A percentile compares a stretch with the other conserved stretches of the same genome.
Evolutionary conservation across 2,329 filamentous ascomycete genomes (phyloP).

Genomic region (Stromatinia cepivora): DNA sequence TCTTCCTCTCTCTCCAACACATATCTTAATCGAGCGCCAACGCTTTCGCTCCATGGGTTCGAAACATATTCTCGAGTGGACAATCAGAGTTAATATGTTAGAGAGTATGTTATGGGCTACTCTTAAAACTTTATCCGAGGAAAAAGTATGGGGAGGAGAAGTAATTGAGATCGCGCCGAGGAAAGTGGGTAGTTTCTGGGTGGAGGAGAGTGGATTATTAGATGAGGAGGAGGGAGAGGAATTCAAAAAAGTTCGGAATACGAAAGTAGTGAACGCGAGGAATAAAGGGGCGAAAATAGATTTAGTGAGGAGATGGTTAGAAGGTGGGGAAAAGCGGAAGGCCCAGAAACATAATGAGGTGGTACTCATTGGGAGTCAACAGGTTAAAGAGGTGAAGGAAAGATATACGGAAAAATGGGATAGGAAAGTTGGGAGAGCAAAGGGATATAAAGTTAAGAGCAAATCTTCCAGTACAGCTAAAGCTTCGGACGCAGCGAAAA

Average conservation of each 20-base stretch:
- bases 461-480: not conserved
- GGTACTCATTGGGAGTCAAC: constrained; percentile 39
- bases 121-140: constrained; percentile 55
- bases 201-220: constrained; percentile 39
- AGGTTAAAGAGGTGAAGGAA: constrained; percentile 43
- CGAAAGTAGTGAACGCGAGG: constrained; percentile 46
- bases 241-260: constrained; percentile 41
- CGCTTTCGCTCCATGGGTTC: constrained; percentile 63
- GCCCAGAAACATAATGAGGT: constrained; percentile 31
- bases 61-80: constrained; percentile 75
- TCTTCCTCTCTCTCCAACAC: constrained; percentile 57
- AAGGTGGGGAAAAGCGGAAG: not conserved
- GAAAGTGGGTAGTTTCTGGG: constrained; percentile 58
- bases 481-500: not conserved
- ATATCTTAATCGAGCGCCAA: constrained; percentile 68
- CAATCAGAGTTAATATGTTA: constrained; percentile 75
- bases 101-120: constrained; percentile 79
- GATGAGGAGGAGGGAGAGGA: constrained; percentile 28
- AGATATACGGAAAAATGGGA: constrained; percentile 43
- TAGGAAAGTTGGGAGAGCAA: constrained; percentile 33
- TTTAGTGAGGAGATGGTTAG: constrained; percentile 57
- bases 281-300: constrained; percentile 64
- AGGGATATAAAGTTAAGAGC: constrained; percentile 34
- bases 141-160: constrained; percentile 46
- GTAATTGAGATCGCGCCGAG: constrained; percentile 55